Evolutionary conservation across 495 filamentous ascomycete genomes (phyloP), one percentile per base, ranked within the genome.

Genomic region (Massariosphaeria phaeospora): DNA sequence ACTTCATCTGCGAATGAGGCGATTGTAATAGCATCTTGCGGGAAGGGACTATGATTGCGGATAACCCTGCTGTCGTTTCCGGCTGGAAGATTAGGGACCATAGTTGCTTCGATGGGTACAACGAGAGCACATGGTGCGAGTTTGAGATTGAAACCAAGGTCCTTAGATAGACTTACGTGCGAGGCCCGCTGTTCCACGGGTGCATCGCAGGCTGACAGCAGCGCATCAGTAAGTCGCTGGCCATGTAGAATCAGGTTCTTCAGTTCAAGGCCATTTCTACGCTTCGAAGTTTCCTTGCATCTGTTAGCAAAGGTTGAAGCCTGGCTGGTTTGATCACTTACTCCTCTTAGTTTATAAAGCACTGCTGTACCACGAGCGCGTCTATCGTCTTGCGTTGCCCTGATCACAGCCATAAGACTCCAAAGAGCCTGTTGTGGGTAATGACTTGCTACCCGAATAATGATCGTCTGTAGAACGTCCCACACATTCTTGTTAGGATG

Each of bases 401-500:
- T 80, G 61, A 86, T 83, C 17, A 95, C 83, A 5, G 91, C 87
- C 46, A 96, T 79, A 11, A 97, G 72, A 55, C 82, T 88, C 94
- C 93, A 99, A 40, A 97, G 68, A n/a, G 91, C 85, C 69, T 97
- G 93, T 62, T 87, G 85, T 2, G 93, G 91, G 66, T 95, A 83
- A 13, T 78, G 69, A 18, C 80, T 73, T 21, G 95, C 83, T 35
- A 95, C 85, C 64, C 86, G 93, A 31, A 84, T 71, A 40, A 97
- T 89, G 56, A 95, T 88, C 20, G 74, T 75, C 43, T 84, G 76
- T 29, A 99, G 75, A 11, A 87, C 67, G 40, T 80, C 77, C 67
- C 84, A 91, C 15, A 96, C 87, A 9, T 82, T 79, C 18, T 58
- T 61, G 67, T 95, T 86, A 0, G 86, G 80, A 71, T 97, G 91